Evolutionary conservation across 1,284 basidiomycete species (phyloP).

Genomic region (Ustilago tritici): DNA sequence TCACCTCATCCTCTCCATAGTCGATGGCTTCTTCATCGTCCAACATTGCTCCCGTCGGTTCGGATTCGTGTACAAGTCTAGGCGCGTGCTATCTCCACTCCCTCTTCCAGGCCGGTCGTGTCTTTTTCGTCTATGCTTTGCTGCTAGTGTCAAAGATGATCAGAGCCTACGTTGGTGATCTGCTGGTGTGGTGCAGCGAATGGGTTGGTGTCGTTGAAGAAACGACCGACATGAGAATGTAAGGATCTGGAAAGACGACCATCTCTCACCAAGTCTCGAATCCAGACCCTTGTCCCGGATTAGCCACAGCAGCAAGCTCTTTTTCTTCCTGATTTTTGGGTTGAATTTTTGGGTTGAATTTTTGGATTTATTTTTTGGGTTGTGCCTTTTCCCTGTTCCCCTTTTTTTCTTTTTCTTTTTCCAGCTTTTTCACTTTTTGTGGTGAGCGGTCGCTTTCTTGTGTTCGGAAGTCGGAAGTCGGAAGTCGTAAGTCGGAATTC

Average conservation of each 20-base stretch:
- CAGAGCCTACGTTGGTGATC: neutral
- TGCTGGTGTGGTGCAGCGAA: neutral
- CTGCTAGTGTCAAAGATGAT: neutral
- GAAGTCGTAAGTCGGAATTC: conserved; percentile 1
- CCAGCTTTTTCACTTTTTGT: neutral
- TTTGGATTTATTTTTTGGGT: neutral
- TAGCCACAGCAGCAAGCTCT: neutral
- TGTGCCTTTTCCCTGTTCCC: conserved; percentile 9
- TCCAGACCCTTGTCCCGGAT: conserved; percentile 1
- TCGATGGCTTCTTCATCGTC: conserved; percentile 53
- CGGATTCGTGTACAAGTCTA: neutral
- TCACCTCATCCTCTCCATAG: conserved; percentile 50
- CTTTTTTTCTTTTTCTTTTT: conserved; percentile 1
- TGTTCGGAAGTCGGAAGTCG: neutral
- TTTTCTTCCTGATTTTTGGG: conserved; percentile 11
- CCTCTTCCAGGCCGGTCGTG: neutral
- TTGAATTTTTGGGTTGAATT: conserved; percentile 3
- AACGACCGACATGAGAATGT: neutral
- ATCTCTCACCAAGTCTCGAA: neutral
- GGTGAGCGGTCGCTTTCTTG: neutral
- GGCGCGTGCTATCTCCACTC: neutral
- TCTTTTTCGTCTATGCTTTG: neutral
- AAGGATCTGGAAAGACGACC: neutral
- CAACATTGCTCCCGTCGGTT: conserved; percentile 19
- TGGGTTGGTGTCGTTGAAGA: neutral